These are phyloP conservation scores for Amaranthus palmeri DNA, from an alignment of 148 eudicot genomes.

Conservation along the genomic window DNA sequence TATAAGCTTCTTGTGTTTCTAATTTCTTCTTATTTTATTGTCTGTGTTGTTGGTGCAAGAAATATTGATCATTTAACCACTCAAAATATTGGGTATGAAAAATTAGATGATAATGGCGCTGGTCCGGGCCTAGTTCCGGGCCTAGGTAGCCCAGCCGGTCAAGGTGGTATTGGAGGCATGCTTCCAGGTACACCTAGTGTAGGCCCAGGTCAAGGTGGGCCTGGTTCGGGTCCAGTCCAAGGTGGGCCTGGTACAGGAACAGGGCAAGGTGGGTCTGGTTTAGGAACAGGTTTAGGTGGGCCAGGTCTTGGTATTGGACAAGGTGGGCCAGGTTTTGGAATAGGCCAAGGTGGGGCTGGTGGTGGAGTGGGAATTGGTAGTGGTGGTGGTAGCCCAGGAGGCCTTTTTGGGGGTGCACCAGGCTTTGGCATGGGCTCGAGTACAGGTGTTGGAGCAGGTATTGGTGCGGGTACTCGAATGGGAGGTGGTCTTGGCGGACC, in stretches of 20 bases:
- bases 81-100: not conserved
- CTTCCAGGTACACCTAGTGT: not conserved
- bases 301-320: conserved; percentile 11
- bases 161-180: conserved; percentile 8
- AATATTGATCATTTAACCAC: not conserved
- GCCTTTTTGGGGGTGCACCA: conserved; percentile 2
- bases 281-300: conserved; percentile 7
- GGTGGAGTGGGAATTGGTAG: conserved; percentile 2
- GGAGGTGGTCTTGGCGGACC: conserved; percentile 7
- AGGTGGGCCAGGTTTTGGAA: conserved; percentile 9
- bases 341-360: conserved; percentile 15
- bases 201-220: conserved; percentile 9
- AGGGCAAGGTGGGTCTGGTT: conserved; percentile 6
- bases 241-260: conserved; percentile 7
- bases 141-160: not conserved
- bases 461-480: conserved; percentile 15
- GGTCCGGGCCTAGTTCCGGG: conserved; percentile 2
- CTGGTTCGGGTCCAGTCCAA: not conserved
- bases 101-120: conserved; percentile 1
- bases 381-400: conserved; percentile 11
- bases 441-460: conserved; percentile 25
- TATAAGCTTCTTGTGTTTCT: not conserved
- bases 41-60: conserved; percentile 4
- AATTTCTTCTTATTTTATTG: conserved; percentile 3
- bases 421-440: conserved; percentile 25